Base-by-base conservation (phyloP, 2,329 filamentous ascomycete genomes). In the Claviceps quebecensis region DNA sequence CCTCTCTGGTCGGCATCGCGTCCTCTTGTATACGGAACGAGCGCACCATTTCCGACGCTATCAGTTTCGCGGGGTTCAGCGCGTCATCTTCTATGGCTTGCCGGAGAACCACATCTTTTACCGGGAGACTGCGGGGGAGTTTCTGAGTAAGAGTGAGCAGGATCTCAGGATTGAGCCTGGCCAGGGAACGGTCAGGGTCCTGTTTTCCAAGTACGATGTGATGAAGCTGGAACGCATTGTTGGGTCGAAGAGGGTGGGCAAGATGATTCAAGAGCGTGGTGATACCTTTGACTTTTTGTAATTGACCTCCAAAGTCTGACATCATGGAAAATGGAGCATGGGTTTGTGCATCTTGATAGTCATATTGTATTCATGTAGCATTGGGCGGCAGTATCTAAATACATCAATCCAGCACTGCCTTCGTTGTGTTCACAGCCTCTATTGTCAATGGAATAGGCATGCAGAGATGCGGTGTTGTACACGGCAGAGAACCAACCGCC, bases 11-110 rank as follows among this genome's bases (percentile, higher is more conserved):
- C 77, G 89, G 16, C 86, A 96, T 63, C 81, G 81, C 19, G 77
- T 97, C 17, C 69, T 98, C 40, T 72, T 98, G 16, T 98, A 97
- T 69, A 94, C 90, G 2, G 91, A 95, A 65, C 83, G 93, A 53
- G 87, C 90, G n/a, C 93, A 98, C 68, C 93, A 98, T 67, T 97
- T 97, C 74, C 81, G 88, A 48, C 78, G 93, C n/a, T 89, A 93
- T 63, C 78, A 80, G 57, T 75, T 98, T 50, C 78, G 81, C 38
- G 93, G 93, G 22, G 88, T 93, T 14, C 83, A 83, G 65, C 76
- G 83, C 41, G 78, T 97, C n/a, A 76, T 96, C 49, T 84, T 95
- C 73, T 97, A 97, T 65, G 86, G 83, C 1, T 67, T 96, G 36
- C 93, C 93, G 0, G 91, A 97, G 60, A 95, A 96, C 63, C 85